Evolutionary conservation across 192 early-diverging fungal species (phyloP).

Genomic region (Coemansia javaensis): DNA sequence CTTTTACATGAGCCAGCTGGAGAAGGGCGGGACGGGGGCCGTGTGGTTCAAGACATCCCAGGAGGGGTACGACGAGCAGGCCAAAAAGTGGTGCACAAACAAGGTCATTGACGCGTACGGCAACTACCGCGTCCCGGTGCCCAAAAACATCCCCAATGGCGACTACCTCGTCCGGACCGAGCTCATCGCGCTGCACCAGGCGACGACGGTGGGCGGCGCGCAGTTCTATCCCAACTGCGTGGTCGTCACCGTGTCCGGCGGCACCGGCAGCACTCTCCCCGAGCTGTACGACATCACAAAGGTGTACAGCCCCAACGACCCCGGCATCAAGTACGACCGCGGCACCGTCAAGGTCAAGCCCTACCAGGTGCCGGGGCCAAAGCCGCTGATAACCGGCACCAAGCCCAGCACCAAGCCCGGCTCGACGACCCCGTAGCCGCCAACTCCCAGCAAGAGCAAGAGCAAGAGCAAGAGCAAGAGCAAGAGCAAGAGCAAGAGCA

Average conservation of each 20-base stretch:
- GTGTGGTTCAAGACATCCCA: conserved; percentile 24
- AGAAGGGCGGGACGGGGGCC: conserved; percentile 1
- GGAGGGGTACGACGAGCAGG: conserved; percentile 2
- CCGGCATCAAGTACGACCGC: conserved; percentile 11
- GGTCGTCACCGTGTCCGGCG: conserved; percentile 5
- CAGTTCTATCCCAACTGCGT: conserved; percentile 29
- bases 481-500: too few species aligned
- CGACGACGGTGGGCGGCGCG: not conserved
- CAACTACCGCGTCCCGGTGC: conserved; percentile 7
- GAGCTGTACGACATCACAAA: conserved; percentile 10
- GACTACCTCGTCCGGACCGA: conserved; percentile 23
- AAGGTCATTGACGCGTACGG: conserved; percentile 12
- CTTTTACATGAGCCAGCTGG: conserved; percentile 6
- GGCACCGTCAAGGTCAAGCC: not conserved
- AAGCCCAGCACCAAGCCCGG: too few species aligned
- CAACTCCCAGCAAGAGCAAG: too few species aligned
- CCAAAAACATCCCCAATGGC: conserved; percentile 10
- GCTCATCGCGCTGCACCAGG: conserved; percentile 19
- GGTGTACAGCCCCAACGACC: conserved; percentile 10
- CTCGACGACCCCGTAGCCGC: too few species aligned
- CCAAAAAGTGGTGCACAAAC: conserved; percentile 15
- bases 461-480: too few species aligned
- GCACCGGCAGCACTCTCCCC: not conserved
- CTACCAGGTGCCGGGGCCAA: conserved; percentile 17
- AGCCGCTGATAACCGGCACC: too few species aligned